Evolutionary conservation across 768 basidiomycete genomes (phyloP).

Genomic region (Phylloporus scabripes): DNA sequence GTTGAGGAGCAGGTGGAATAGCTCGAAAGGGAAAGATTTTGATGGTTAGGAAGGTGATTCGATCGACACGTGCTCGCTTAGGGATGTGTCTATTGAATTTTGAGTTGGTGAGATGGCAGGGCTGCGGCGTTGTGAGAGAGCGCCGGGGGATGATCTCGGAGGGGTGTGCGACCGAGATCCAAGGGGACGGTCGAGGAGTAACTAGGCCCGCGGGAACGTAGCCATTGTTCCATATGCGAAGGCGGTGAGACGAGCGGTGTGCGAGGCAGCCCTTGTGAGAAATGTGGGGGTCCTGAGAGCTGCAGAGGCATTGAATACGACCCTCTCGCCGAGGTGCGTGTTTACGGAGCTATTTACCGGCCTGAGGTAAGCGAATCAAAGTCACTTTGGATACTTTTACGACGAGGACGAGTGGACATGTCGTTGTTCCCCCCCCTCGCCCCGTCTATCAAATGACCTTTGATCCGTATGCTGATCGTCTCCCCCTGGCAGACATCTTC

Average conservation of each 20-base stretch:
- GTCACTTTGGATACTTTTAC: not conserved
- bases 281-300: not conserved
- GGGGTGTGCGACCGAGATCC: not conserved
- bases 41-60: not conserved
- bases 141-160: not conserved
- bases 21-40: too few relatives aligned
- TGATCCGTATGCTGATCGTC: constrained; percentile 19
- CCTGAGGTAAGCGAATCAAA: constrained; percentile 1
- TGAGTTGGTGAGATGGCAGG: not conserved
- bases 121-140: not conserved
- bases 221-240: constrained; percentile 1
- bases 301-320: not conserved
- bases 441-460: constrained; percentile 17
- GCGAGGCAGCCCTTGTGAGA: not conserved
- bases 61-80: constrained; percentile 1
- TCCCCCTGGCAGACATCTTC: constrained; percentile 11
- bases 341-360: not conserved
- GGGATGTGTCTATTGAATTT: not conserved
- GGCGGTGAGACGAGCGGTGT: too few relatives aligned
- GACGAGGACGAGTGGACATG: not conserved
- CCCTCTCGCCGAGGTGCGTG: not conserved
- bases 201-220: not conserved
- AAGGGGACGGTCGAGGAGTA: not conserved
- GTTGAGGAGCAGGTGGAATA: too few relatives aligned
- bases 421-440: not conserved